Evolutionary conservation across 2,329 filamentous ascomycete genomes (phyloP).

Genomic region (Neoascochyta sp.): DNA sequence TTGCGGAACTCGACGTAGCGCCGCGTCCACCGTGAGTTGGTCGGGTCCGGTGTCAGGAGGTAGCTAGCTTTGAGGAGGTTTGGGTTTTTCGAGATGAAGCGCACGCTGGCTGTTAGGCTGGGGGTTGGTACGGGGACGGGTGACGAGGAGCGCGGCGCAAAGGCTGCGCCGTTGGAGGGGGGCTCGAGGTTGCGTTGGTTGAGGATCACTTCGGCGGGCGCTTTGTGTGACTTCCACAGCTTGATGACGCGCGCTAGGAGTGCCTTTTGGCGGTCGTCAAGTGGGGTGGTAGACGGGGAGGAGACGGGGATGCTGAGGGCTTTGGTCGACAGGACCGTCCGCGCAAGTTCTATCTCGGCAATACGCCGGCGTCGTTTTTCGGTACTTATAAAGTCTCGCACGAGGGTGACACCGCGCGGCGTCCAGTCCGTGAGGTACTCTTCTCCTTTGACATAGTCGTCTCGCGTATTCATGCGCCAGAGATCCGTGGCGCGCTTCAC

Average conservation of each 20-base stretch:
- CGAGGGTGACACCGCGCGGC: slow-evolving; percentile 81
- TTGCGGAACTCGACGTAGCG: slow-evolving; percentile 88
- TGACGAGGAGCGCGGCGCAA: slow-evolving; percentile 41
- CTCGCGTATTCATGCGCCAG: slow-evolving; percentile 92
- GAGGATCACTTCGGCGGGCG: slow-evolving; percentile 46
- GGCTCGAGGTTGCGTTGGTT: slow-evolving; percentile 58
- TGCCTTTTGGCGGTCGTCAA: slow-evolving; percentile 36
- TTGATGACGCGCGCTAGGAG: slow-evolving; percentile 55
- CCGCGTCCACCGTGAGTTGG: slow-evolving; percentile 81
- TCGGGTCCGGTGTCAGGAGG: slow-evolving; percentile 77
- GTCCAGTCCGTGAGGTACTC: slow-evolving; percentile 81
- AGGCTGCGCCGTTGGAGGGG: slow-evolving; percentile 58
- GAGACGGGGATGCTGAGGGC: slow-evolving; percentile 27
- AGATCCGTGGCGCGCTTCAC: slow-evolving; percentile 89
- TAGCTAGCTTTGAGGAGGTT: slow-evolving; percentile 77
- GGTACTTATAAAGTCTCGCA: slow-evolving; percentile 78
- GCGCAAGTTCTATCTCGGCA: slow-evolving; percentile 74
- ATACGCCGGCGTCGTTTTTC: slow-evolving; percentile 70
- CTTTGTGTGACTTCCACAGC: slow-evolving; percentile 57
- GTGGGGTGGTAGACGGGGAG: slow-evolving; percentile 9
- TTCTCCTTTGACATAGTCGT: slow-evolving; percentile 95
- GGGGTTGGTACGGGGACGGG: slow-evolving; percentile 44
- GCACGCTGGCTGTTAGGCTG: slow-evolving; percentile 70
- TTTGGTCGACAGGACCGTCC: slow-evolving; percentile 60
- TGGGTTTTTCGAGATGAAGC: slow-evolving; percentile 72